Conservation (phyloP, 148 eudicot genomes). For the Camellia lanceoleosa region DNA sequence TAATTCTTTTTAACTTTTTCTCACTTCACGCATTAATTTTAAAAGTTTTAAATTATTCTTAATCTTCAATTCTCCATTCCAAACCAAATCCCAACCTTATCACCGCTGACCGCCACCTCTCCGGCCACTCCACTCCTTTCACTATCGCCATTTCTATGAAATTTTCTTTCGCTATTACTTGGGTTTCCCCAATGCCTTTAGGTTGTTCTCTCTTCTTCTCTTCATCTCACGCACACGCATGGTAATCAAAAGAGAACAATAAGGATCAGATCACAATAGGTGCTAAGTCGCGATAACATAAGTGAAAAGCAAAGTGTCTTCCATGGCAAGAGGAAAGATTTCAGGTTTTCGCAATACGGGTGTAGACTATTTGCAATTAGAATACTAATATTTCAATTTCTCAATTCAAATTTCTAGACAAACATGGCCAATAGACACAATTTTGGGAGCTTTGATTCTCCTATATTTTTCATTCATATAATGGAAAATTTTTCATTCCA, state of each 20-base stretch:
- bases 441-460: neutral
- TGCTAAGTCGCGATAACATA: neutral
- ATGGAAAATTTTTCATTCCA: neutral
- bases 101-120: neutral
- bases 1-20: neutral
- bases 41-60: too few relatives aligned
- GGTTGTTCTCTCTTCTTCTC: neutral
- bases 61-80: neutral
- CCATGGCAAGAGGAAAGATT: neutral
- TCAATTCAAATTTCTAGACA: neutral
- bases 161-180: too few relatives aligned
- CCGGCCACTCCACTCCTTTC: neutral
- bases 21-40: neutral
- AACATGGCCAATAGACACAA: neutral
- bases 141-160: neutral
- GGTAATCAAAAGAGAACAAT: neutral
- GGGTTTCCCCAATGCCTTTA: neutral
- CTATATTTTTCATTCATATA: too few relatives aligned
- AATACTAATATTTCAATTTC: neutral
- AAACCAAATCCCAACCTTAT: too few relatives aligned
- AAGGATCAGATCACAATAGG: neutral
- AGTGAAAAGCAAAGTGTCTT: neutral
- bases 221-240: neutral
- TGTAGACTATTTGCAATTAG: neutral
- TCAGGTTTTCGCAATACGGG: neutral